These are phyloP conservation scores for Beauveria asiatica DNA, from an alignment of 2,329 filamentous ascomycete species.

Conservation along the genomic window DNA sequence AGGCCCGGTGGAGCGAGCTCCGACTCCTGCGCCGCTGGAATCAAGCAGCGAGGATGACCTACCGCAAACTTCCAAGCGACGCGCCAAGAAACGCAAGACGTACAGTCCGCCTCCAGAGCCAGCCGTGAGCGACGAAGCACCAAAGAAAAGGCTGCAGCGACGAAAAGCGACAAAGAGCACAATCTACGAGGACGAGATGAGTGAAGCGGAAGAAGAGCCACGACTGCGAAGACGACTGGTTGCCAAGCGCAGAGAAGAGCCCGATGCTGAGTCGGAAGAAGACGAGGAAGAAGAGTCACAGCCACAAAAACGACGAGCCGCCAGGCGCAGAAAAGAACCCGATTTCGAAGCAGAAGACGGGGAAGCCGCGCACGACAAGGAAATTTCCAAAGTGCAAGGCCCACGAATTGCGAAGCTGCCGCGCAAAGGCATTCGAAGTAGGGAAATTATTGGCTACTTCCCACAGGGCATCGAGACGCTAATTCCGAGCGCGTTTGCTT, in stretches of 20 bases:
- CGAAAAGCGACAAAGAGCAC: not conserved
- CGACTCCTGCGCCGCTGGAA: not conserved
- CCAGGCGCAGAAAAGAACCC: not conserved
- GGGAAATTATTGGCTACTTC: slow-evolving; percentile 36
- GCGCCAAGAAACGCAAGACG: not conserved
- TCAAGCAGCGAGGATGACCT: slow-evolving; percentile 5
- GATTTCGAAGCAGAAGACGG: not conserved
- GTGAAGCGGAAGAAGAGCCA: not conserved
- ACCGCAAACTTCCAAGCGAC: not conserved
- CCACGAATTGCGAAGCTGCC: slow-evolving; percentile 32
- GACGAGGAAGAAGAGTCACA: not conserved
- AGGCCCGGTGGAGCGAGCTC: not conserved
- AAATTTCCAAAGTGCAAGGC: slow-evolving; percentile 7
- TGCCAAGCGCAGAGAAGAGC: not conserved
- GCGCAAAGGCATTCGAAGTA: slow-evolving; percentile 37
- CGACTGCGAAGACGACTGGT: not conserved
- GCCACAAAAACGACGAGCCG: not conserved
- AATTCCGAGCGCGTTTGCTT: slow-evolving; percentile 15
- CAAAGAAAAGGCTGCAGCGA: not conserved
- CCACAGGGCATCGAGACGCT: slow-evolving; percentile 14
- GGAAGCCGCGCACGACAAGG: not conserved
- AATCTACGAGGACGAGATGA: not conserved
- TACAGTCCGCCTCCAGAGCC: not conserved
- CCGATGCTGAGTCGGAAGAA: slow-evolving; percentile 1
- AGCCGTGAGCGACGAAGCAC: not conserved